A percentile compares a stretch with the other conserved stretches of the same genome.
phyloP scores from a whole-genome alignment of 768 basidiomycete species.

The Suillus tomentosus region DNA sequence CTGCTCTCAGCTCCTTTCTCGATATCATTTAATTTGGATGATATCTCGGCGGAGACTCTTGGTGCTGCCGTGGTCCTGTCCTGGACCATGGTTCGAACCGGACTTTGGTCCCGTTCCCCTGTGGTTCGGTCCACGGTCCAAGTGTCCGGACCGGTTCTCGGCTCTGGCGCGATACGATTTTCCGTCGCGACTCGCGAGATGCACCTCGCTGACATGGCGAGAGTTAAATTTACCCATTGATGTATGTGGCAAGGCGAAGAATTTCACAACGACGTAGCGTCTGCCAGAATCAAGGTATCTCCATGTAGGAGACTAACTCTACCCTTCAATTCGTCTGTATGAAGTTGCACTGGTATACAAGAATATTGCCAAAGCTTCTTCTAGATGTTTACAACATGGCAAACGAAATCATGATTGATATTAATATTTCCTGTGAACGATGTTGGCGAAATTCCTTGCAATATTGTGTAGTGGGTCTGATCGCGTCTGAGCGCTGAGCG shows the following conservation, averaged over 20 bases:
- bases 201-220: too few species aligned
- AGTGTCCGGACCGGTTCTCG: too few species aligned
- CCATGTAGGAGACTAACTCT: background rate
- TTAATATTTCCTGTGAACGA: too few species aligned
- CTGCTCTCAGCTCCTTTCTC: slow-evolving; percentile 47
- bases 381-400: slow-evolving; percentile 39
- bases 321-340: slow-evolving; percentile 45
- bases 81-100: too few species aligned
- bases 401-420: slow-evolving; percentile 49
- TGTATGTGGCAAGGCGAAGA: slow-evolving; percentile 44
- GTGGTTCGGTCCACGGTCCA: too few species aligned
- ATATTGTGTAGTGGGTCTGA: too few species aligned
- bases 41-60: too few species aligned
- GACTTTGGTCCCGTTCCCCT: too few species aligned
- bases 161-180: too few species aligned
- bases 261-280: slow-evolving; percentile 54
- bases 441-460: too few species aligned
- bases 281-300: slow-evolving; percentile 56
- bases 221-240: slow-evolving; percentile 2
- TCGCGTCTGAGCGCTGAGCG: background rate
- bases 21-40: slow-evolving; percentile 41
- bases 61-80: too few species aligned
- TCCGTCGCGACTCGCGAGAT: too few species aligned
- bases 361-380: slow-evolving; percentile 26
- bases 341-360: slow-evolving; percentile 52